Base-by-base conservation (phyloP, 306 rosid genomes). In the Cyclanthera cordifolia region DNA sequence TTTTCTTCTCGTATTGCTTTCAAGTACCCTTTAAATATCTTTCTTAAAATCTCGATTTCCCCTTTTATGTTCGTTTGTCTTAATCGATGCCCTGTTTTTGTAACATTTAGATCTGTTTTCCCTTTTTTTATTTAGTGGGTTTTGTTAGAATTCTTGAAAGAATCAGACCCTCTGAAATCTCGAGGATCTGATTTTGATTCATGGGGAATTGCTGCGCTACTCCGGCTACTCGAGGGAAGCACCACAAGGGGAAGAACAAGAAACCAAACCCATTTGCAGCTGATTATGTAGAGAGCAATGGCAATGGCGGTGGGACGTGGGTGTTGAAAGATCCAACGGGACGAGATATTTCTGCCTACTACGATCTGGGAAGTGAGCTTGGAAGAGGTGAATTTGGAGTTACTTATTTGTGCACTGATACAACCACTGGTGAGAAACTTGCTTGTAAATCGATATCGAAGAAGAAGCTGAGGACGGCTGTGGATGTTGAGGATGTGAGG, bases 361-460 rank as follows among this genome's bases (percentile, higher is more conserved):
- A 72, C 34, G 76, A 76, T 6, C 80, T 76, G 39, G 69, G 80
- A 0, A 54, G 69, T 21, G 80, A 76, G 80, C 73, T 76, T 23
- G 80, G 80, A 4, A 59, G 80, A 20, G 80, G 80, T 16, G 80
- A 76, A 55, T 76, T 76, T 39, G 80, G 80, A 6, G 51, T 72
- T 13, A 76, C 80, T 0, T 70, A 71, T 54, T 47, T 76, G 45
- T 76, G 80, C 61, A 76, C 61, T 23, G 76, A 76, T 65, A 5
- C 5, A 37, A n/a, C 53, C 32, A 34, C 72, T 6, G 73, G 73
- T 4, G 80, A 76, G 50, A 76, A 72, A 24, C 73, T 53, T 13
- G 80, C 80, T 20, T 76, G 80, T 53, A 76, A 76, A 72, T 76
- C 80, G 8, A 76, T 76, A 30, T 76, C 80, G 7, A 76, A 76